These are phyloP conservation scores for Cucurbita pepo DNA, from an alignment of 306 rosid genomes.

Conservation along the genomic window DNA sequence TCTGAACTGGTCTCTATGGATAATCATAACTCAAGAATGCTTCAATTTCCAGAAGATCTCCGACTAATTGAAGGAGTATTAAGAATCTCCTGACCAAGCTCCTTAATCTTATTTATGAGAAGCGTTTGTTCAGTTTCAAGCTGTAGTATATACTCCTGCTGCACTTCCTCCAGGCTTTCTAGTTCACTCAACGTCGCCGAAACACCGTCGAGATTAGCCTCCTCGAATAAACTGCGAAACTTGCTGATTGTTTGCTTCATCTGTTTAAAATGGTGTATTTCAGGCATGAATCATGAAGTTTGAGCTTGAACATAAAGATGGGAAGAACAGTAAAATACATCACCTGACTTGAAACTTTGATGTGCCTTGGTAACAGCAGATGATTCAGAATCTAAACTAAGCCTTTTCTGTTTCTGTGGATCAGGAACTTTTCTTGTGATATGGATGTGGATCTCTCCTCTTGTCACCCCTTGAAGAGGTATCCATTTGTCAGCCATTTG, in stretches of 20 bases:
- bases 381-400: conserved; percentile 31
- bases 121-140: conserved; percentile 79
- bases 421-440: conserved; percentile 77
- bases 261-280: conserved; percentile 16
- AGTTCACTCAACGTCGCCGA: conserved; percentile 45
- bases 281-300: background rate
- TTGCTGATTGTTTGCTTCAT: conserved; percentile 57
- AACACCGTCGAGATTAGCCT: conserved; percentile 54
- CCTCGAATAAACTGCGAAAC: conserved; percentile 43
- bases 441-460: conserved; percentile 82
- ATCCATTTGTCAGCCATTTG: conserved; percentile 85
- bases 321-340: conserved; percentile 3
- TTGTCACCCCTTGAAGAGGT: conserved; percentile 84
- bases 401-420: conserved; percentile 37
- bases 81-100: conserved; percentile 62
- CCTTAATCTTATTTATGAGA: conserved; percentile 68
- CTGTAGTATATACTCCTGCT: conserved; percentile 54
- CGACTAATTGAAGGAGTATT: conserved; percentile 37
- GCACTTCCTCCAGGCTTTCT: conserved; percentile 57
- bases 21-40: background rate
- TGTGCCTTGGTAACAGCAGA: conserved; percentile 58
- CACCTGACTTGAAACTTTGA: conserved; percentile 63
- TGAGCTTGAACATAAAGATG: background rate
- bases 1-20: background rate
- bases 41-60: conserved; percentile 12